Conservation (phyloP, 495 filamentous ascomycete species). For the Annulohypoxylon maeteangense region DNA sequence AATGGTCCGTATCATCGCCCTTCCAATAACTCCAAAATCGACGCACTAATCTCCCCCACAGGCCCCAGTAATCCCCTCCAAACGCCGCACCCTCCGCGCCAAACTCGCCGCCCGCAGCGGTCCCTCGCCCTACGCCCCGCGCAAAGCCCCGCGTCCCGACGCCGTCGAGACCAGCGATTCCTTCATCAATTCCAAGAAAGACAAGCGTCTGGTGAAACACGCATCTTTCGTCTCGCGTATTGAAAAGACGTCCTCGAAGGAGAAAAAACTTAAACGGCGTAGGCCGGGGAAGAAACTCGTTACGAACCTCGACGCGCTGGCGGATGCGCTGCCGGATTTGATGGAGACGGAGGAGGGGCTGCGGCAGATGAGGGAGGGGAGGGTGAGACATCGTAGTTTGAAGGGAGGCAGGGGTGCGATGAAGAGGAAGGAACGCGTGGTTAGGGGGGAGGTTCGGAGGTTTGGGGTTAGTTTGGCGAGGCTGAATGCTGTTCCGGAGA, state of each 20-base stretch:
- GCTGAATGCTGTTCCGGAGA: constrained; percentile 60
- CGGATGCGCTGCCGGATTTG: constrained; percentile 76
- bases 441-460: constrained; percentile 79
- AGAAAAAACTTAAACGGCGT: constrained; percentile 63
- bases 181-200: constrained; percentile 75
- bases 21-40: too few species aligned
- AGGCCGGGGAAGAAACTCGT: constrained; percentile 79
- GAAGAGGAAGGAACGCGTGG: constrained; percentile 83
- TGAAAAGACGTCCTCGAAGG: constrained; percentile 63
- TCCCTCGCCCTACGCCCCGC: constrained; percentile 49
- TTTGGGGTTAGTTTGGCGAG: constrained; percentile 85
- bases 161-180: constrained; percentile 49
- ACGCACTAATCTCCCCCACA: constrained; percentile 45
- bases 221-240: constrained; percentile 79
- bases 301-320: constrained; percentile 78
- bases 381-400: constrained; percentile 75
- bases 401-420: constrained; percentile 78
- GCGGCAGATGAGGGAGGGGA: constrained; percentile 53
- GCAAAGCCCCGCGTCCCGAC: constrained; percentile 55
- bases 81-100: constrained; percentile 57
- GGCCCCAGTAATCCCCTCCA: constrained; percentile 57
- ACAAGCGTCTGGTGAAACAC: constrained; percentile 82
- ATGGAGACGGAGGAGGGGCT: constrained; percentile 50
- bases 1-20: neutral
- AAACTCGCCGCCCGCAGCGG: constrained; percentile 47